These are phyloP conservation scores for Botrytis paeoniae DNA, from an alignment of 2,329 filamentous ascomycete genomes.

Conservation along the genomic window DNA sequence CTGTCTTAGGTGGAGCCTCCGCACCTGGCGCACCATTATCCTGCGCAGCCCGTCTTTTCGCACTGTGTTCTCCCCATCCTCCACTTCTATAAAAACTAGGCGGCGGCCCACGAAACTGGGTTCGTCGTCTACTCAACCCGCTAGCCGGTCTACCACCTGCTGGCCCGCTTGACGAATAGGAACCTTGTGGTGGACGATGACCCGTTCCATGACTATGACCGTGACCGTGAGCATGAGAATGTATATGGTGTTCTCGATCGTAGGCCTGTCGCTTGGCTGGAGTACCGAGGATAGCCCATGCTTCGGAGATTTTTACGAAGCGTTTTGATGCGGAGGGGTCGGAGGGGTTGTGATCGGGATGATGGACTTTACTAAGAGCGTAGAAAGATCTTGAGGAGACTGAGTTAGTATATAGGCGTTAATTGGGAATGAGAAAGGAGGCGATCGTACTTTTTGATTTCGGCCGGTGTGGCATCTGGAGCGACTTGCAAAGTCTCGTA, in stretches of 20 bases:
- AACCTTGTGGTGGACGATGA: conserved; percentile 42
- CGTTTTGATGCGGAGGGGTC: conserved; percentile 69
- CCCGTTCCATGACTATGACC: conserved; percentile 12
- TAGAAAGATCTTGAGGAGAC: conserved; percentile 68
- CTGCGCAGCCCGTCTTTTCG: conserved; percentile 56
- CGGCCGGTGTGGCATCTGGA: conserved; percentile 63
- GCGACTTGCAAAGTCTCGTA: conserved; percentile 80
- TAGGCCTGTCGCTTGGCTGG: conserved; percentile 73
- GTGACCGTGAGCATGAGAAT: conserved; percentile 5
- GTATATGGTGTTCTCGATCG: conserved; percentile 59
- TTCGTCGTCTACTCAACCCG: conserved; percentile 73
- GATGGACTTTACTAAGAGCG: conserved; percentile 82
- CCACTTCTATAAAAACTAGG: conserved; percentile 84
- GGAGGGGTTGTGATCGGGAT: conserved; percentile 83
- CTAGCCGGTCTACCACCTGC: conserved; percentile 75
- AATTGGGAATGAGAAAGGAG: neutral
- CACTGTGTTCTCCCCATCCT: conserved; percentile 67
- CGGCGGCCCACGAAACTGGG: conserved; percentile 78
- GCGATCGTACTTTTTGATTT: conserved; percentile 74
- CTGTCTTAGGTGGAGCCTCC: conserved; percentile 27
- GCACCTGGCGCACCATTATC: conserved; percentile 27
- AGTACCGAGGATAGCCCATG: conserved; percentile 74
- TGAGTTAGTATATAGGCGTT: conserved; percentile 1
- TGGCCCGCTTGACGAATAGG: conserved; percentile 57
- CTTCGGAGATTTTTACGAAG: conserved; percentile 81